phyloP scores from a whole-genome alignment of 2,329 filamentous ascomycete species.

The Mycosphaerella arachidis region DNA sequence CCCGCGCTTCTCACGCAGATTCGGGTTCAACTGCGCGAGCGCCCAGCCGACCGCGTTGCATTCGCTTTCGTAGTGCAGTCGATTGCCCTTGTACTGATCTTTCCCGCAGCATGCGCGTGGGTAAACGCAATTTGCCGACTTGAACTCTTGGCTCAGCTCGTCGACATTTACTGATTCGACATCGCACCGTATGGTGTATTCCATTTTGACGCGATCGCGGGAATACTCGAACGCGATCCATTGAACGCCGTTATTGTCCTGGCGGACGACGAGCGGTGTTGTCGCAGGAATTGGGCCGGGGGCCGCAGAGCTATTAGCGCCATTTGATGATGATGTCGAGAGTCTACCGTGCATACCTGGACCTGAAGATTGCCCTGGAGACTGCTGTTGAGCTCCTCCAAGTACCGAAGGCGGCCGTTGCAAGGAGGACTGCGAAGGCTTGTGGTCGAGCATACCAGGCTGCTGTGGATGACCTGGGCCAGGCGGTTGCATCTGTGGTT shows the following conservation, averaged over 20 bases:
- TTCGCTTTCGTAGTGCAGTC: conserved; percentile 93
- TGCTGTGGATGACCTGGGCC: conserved; percentile 23
- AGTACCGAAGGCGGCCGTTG: conserved; percentile 25
- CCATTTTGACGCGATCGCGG: conserved; percentile 95
- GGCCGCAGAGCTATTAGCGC: conserved; percentile 81
- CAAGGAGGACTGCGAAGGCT: conserved; percentile 24
- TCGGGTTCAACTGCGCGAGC: conserved; percentile 84
- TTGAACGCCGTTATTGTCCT: conserved; percentile 94
- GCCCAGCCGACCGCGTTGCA: conserved; percentile 99
- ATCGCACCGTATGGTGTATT: conserved; percentile 97
- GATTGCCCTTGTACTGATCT: conserved; percentile 93
- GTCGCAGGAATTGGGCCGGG: conserved; percentile 96
- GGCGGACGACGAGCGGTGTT: conserved; percentile 85
- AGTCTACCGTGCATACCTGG: conserved; percentile 27
- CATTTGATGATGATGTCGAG: conserved; percentile 32
- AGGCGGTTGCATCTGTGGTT: conserved; percentile 23
- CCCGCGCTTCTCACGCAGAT: conserved; percentile 85
- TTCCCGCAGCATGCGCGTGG: conserved; percentile 91
- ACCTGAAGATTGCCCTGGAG: conserved; percentile 30
- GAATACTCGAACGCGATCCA: conserved; percentile 99
- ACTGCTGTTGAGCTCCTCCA: conserved; percentile 23
- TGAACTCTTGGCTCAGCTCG: conserved; percentile 79
- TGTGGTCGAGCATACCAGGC: conserved; percentile 23
- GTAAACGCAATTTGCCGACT: conserved; percentile 97
- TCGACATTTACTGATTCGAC: conserved; percentile 95